Evolutionary conservation across 148 eudicot species (phyloP), one percentile per base, ranked within the genome.

Genomic region (Rhododendron mucronatum): DNA sequence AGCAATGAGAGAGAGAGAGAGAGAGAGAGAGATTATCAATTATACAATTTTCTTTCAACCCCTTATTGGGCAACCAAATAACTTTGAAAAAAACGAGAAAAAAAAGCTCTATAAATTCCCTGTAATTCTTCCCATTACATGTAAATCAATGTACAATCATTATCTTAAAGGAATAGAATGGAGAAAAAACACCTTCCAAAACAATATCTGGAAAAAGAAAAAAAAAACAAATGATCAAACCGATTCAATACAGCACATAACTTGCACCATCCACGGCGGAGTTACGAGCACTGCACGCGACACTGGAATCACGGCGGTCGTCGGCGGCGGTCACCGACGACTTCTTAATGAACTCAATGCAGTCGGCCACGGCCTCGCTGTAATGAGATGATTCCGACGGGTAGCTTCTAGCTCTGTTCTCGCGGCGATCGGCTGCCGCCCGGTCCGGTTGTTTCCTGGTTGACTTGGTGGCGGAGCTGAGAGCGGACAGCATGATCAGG

Each of bases 301-400:
- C 35, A 61, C 18, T 63, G 21, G 45, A 53, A 80, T 81, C 83
- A 9, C 83, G 81, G 86, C 30, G 41, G 2, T 63, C 50, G 81
- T 86, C n/a, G 65, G 59, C 20, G 50, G 10, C 4, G 16, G 78
- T 75, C 8, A 88, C 75, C 20, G 76, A 71, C 7, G 90, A 90
- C 86, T 89, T 93, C 89, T 91, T 94, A 84, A 94, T 91, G 89
- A 93, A 94, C 91, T 93, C 95, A 65, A 94, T 94, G 80, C 97
- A 94, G 80, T 94, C 97, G 0, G 97, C 95, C 35, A 94, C 82
- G 11, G 95, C 97, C 82, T 94, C 95, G n/a, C 87, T 93, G 33
- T 86, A 91, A 86, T 94, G 92, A 50, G 93, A 88, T 76, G 93
- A 88, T 76, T 94, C 91, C 61, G 14, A 23, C 78, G 48, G 39